Evolutionary conservation across 352 stramenopile species (phyloP).

Genomic region (Discostella stelligera): DNA sequence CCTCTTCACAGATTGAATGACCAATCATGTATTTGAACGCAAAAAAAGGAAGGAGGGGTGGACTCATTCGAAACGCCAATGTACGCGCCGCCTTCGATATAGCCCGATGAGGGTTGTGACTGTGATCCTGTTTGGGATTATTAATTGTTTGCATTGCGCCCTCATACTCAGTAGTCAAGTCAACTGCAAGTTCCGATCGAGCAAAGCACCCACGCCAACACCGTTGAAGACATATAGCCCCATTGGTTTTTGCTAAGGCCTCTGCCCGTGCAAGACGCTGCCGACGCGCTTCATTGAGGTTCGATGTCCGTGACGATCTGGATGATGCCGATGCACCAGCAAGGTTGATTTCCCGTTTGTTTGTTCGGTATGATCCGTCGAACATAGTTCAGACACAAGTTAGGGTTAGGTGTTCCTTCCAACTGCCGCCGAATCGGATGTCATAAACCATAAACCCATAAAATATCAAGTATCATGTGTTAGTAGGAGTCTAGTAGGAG

Average conservation of each 20-base stretch:
- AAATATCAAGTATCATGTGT: too few species aligned
- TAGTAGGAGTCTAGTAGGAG: too few species aligned
- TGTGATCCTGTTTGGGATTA: constrained; percentile 1
- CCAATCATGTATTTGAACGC: background rate
- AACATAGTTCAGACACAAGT: constrained; percentile 43
- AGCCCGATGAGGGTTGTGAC: background rate
- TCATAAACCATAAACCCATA: too few species aligned
- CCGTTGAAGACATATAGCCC: constrained; percentile 25
- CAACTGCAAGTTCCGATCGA: constrained; percentile 19
- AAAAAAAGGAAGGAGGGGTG: constrained; percentile 15
- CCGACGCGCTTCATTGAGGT: constrained; percentile 25
- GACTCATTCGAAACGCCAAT: constrained; percentile 38
- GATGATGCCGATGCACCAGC: constrained; percentile 28
- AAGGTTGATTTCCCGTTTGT: constrained; percentile 58
- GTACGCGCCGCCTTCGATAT: constrained; percentile 14
- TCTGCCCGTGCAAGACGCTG: constrained; percentile 29
- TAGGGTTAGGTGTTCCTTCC: too few species aligned
- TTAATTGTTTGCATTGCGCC: background rate
- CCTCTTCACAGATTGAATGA: background rate
- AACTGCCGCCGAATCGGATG: too few species aligned
- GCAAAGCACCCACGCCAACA: constrained; percentile 13
- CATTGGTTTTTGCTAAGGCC: constrained; percentile 25
- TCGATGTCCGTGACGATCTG: constrained; percentile 16
- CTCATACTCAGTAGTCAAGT: constrained; percentile 14
- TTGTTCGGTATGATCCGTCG: constrained; percentile 56